Evolutionary conservation across 2,329 filamentous ascomycete species (phyloP), one percentile per base, ranked within the genome.

Genomic region (Talaromyces sp.): DNA sequence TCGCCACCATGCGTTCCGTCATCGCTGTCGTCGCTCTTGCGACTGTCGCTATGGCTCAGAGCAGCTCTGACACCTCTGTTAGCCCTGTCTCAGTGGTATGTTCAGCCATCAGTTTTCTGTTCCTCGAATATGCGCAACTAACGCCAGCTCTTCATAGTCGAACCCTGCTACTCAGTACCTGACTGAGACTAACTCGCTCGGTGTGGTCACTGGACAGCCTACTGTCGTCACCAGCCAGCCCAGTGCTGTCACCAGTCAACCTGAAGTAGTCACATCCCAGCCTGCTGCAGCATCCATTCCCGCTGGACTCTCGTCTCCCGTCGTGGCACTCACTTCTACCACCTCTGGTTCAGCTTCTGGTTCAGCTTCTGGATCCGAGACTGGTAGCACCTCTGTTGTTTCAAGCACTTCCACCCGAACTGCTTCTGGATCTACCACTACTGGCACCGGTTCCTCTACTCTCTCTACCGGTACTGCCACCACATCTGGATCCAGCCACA

Each of bases 181-280:
- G 31, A 80, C 80, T 27, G 64, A 79, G 75, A 84, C 82, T 67
- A 80, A 84, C 75, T 80, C 80, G 22, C 68, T 75, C 24, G 82
- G 83, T 58, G 82, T 84, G 45, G 76, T 84, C 57, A 85, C 83
- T 50, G 82, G 81, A 67, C 76, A 79, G 74, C 82, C 82, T 19
- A 61, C 68, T 2, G 70, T 70, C 14, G 70, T 73, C 33, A 78
- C 78, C 49, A 71, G 72, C 10, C 74, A 78, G 60, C 76, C 77
- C 13, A 43, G 60, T 11, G 70, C 62, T 27, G 70, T 74, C 27
- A 79, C 76, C 52, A 70, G 69, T 24, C 74, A 77, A 16, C 70
- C 71, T n/a, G 68, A 71, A 16, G 73, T 70, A 60, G 71, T 75
- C 27, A 78, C 75, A 41, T 70, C 71, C 33, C 79, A 79, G 69